Evolutionary conservation across 1,284 basidiomycete genomes (phyloP).

Genomic region (Ustilago shanxiensis): DNA sequence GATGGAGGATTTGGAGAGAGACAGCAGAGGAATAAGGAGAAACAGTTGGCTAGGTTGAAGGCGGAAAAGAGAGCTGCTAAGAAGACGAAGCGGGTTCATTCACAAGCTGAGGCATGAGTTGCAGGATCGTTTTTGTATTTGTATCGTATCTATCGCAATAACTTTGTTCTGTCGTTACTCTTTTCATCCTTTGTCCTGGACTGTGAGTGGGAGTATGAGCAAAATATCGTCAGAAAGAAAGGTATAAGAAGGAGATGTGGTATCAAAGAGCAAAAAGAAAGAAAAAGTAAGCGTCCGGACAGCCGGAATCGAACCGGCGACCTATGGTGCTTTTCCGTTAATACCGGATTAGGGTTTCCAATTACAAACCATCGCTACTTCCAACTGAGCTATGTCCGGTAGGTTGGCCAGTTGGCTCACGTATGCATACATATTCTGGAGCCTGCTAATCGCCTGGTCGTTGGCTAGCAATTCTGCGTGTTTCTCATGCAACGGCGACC

Average conservation of each 20-base stretch:
- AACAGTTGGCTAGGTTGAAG: conserved; percentile 69
- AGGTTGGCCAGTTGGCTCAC: background rate
- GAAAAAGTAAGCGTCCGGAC: conserved; percentile 47
- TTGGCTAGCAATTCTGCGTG: too few species aligned
- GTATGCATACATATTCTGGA: too few species aligned
- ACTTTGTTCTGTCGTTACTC: too few species aligned
- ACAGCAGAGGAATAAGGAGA: conserved; percentile 82
- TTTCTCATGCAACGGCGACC: background rate
- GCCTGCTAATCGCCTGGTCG: too few species aligned
- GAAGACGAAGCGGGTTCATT: conserved; percentile 18
- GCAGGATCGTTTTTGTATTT: too few species aligned
- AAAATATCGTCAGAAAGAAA: background rate
- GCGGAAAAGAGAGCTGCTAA: conserved; percentile 35
- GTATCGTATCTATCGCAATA: conserved; percentile 9
- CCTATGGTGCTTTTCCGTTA: conserved; percentile 58
- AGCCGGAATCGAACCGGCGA: conserved; percentile 61
- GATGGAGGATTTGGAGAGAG: conserved; percentile 90
- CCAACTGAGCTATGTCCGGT: conserved; percentile 59
- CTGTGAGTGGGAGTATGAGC: background rate
- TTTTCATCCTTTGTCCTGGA: too few species aligned
- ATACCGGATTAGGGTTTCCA: conserved; percentile 58
- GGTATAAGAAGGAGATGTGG: background rate
- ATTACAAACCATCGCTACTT: conserved; percentile 61
- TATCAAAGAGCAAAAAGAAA: background rate
- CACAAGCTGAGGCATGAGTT: background rate